These are phyloP conservation scores for Fragilariopsis cylindrus DNA, from an alignment of 108 stramenopile genomes.

Conservation along the genomic window DNA sequence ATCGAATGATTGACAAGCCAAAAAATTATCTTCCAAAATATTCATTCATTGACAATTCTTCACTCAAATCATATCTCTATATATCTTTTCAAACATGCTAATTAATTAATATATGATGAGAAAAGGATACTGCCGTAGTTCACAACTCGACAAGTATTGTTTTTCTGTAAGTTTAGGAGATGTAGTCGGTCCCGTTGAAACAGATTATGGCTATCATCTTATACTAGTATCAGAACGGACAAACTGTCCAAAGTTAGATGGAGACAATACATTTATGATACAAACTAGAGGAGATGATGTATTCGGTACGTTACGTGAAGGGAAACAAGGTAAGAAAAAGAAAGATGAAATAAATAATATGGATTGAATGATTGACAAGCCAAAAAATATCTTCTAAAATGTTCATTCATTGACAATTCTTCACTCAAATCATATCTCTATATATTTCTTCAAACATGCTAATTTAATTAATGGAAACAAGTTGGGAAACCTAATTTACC, in stretches of 20 bases:
- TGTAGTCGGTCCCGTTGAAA: conserved; percentile 58
- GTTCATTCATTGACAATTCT: too few species aligned
- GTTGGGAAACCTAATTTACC: conserved; percentile 17
- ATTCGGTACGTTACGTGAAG: conserved; percentile 24
- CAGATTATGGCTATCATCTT: conserved; percentile 59
- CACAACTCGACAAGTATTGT: conserved; percentile 48
- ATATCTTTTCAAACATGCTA: too few species aligned
- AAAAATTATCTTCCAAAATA: too few species aligned
- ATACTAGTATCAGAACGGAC: conserved; percentile 63
- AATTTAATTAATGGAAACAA: not conserved
- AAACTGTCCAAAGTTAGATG: conserved; percentile 72
- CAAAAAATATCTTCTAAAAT: too few species aligned
- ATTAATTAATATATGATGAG: too few species aligned
- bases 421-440: too few species aligned
- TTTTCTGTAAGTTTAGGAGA: conserved; percentile 50
- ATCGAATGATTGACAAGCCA: too few species aligned
- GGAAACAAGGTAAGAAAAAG: conserved; percentile 25
- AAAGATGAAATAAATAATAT: too few species aligned
- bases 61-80: too few species aligned
- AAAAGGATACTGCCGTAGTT: conserved; percentile 50
- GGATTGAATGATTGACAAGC: too few species aligned
- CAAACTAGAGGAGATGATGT: conserved; percentile 27
- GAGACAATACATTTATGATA: conserved; percentile 42
- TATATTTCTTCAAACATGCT: too few species aligned
- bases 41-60: too few species aligned